Evolutionary conservation across 2,329 filamentous ascomycete species (phyloP), one percentile per base, ranked within the genome.

Genomic region (Cladophialophora psammophila): DNA sequence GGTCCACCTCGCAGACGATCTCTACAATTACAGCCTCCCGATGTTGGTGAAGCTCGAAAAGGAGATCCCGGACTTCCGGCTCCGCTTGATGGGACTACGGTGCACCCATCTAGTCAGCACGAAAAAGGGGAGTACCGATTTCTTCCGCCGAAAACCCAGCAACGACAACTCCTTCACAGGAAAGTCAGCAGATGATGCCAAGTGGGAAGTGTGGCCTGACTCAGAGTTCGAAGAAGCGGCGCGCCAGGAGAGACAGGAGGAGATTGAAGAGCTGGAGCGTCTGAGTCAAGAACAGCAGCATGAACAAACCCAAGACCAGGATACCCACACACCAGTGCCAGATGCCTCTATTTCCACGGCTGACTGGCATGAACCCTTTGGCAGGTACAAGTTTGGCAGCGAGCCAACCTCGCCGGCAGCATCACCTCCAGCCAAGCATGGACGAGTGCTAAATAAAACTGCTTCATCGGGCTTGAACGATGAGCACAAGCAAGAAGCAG

Each of bases 41-140:
- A 95, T 99, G 83, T 81, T 99, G 4, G 80, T 85, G 1, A 97
- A 93, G 76, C 80, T 98, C 7, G 90, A 96, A 77, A 91, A 92
- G 69, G 94, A 97, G 58, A 88, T 92, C 13, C 91, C 93, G 0
- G 85, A 86, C 13, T 86, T 97, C 84, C 94, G 86, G 69, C 77
- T 98, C 2, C 87, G 95, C 5, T 82, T 99, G 1, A 92, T 99
- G 88, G 95, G 95, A 0, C 80, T 99, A 38, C 85, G 95, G 36
- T 94, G 93, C 74, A 97, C 94, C 0, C 89, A 96, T 75, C 84
- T 99, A 0, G 86, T 96, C 40, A 95, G 89, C 76, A 94, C 90
- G 32, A 96, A 93, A 78, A 96, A 92, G 75, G 90, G 92, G 15
- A 85, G 92, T 0, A 87, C 90, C 75, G 83, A 87, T 0, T 97